Evolutionary conservation across 202 grass and related monocot genomes (phyloP).

Genomic region (Saccharum hybrid): DNA sequence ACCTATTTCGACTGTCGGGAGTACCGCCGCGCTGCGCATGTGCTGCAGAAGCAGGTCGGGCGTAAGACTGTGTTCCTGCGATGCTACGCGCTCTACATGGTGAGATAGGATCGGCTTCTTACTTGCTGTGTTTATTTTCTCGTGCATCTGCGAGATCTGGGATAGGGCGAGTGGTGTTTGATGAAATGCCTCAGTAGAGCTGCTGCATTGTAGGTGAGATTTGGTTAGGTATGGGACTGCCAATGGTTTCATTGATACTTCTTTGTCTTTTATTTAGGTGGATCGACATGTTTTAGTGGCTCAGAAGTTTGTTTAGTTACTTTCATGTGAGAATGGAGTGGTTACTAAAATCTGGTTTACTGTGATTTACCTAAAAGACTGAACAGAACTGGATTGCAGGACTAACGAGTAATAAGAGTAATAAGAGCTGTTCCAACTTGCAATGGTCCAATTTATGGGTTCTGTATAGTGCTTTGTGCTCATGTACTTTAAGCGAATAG

Average conservation of each 20-base stretch:
- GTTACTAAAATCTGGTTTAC: neutral
- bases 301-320: neutral
- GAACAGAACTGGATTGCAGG: neutral
- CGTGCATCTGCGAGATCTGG: constrained; percentile 7
- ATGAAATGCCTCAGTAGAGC: constrained; percentile 50
- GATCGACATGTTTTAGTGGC: neutral
- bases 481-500: neutral
- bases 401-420: neutral
- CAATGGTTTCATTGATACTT: neutral
- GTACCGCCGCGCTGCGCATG: constrained; percentile 82
- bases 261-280: neutral
- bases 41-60: constrained; percentile 62
- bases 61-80: constrained; percentile 83
- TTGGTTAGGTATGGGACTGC: neutral
- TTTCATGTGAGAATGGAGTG: constrained; percentile 4
- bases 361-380: constrained; percentile 22
- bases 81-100: constrained; percentile 96
- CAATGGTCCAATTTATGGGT: neutral
- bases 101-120: constrained; percentile 44
- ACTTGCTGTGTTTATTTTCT: constrained; percentile 17
- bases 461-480: neutral
- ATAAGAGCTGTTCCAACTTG: neutral
- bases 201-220: neutral
- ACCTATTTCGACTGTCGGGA: constrained; percentile 96
- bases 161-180: constrained; percentile 32